phyloP scores from a whole-genome alignment of 1,139 yeast species.

The Ogataea hybrid region DNA sequence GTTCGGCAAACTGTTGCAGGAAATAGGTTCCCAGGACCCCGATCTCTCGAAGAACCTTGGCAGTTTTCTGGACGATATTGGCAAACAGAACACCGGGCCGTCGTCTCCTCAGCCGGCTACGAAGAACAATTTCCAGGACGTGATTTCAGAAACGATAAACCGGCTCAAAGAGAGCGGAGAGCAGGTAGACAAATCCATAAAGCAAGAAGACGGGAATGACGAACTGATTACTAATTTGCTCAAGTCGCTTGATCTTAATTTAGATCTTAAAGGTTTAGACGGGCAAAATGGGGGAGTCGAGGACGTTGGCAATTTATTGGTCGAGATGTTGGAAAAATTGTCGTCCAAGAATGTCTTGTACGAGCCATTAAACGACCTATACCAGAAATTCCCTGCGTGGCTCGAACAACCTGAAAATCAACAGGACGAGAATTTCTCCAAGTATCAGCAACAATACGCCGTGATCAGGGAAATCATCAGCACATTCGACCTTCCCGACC shows the following conservation, averaged over 20 bases:
- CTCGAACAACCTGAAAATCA: constrained; percentile 44
- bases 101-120: constrained; percentile 6
- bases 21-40: constrained; percentile 57
- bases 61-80: constrained; percentile 47
- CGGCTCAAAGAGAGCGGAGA: constrained; percentile 70
- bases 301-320: constrained; percentile 62
- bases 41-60: constrained; percentile 58
- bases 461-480: constrained; percentile 52
- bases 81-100: constrained; percentile 18
- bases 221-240: constrained; percentile 57
- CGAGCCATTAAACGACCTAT: constrained; percentile 84
- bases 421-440: constrained; percentile 36
- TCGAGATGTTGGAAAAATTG: constrained; percentile 79
- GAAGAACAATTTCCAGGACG: constrained; percentile 58
- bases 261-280: constrained; percentile 31
- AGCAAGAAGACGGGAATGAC: constrained; percentile 50
- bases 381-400: constrained; percentile 66
- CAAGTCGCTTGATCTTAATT: constrained; percentile 37
- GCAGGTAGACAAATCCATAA: constrained; percentile 60
- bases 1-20: constrained; percentile 53
- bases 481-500: constrained; percentile 55
- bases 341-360: constrained; percentile 84
- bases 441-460: constrained; percentile 54
- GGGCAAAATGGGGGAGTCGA: constrained; percentile 45
- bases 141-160: constrained; percentile 78